A percentile compares a stretch with the other conserved stretches of the same genome.
These are phyloP conservation scores for Globisporangium lucens DNA, from an alignment of 352 stramenopile genomes.

Conservation along the genomic window DNA sequence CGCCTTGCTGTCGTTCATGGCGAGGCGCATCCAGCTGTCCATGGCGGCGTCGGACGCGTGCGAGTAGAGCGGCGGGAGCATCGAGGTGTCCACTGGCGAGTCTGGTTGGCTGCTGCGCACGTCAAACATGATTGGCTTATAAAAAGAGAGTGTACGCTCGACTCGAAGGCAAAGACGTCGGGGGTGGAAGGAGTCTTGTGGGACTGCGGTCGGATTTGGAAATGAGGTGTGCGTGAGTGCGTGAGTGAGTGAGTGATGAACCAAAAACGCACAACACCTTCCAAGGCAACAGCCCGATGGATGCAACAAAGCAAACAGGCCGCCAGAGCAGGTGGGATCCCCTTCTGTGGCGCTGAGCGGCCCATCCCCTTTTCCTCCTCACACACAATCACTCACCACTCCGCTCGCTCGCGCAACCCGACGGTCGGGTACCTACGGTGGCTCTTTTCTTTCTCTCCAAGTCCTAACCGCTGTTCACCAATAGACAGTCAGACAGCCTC, in stretches of 20 bases:
- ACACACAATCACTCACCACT: slow-evolving; percentile 10
- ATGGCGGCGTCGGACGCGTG: slow-evolving; percentile 27
- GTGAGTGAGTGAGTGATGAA: neutral
- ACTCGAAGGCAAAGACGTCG: slow-evolving; percentile 8
- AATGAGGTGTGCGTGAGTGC: slow-evolving; percentile 8
- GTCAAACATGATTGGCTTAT: slow-evolving; percentile 21
- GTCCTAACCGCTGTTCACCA: neutral
- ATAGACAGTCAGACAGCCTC: neutral
- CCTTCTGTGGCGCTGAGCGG: neutral
- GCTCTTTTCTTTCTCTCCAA: neutral
- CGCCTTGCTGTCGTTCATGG: slow-evolving; percentile 24
- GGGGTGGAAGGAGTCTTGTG: slow-evolving; percentile 14
- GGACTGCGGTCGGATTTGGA: slow-evolving; percentile 21
- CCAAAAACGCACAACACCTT: neutral
- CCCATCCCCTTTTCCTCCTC: neutral
- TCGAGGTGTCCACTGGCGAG: slow-evolving; percentile 71
- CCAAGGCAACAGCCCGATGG: neutral
- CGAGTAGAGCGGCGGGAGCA: slow-evolving; percentile 59
- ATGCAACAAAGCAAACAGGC: neutral
- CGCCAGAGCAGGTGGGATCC: slow-evolving; percentile 2
- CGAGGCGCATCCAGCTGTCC: slow-evolving; percentile 19
- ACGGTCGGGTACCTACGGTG: neutral
- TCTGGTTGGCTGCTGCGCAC: slow-evolving; percentile 31
- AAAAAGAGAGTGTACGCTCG: slow-evolving; percentile 1
- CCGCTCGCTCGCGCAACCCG: neutral